A percentile compares a stretch with the other conserved stretches of the same genome.
phyloP scores from a whole-genome alignment of 768 basidiomycete species.

The Panaeolus cyanescens region DNA sequence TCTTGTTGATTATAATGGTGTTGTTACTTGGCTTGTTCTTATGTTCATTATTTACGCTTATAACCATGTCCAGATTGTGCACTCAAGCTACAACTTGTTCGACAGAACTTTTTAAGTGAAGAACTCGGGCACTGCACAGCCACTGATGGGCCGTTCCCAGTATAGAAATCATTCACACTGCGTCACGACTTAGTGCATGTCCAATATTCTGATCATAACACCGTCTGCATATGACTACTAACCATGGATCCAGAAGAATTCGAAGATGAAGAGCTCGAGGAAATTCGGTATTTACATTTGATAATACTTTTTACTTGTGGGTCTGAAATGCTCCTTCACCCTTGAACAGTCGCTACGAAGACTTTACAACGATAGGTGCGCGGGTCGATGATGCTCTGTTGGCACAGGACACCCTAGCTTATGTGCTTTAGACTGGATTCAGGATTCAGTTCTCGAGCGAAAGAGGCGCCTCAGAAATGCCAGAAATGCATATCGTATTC shows the following conservation, averaged over 20 bases:
- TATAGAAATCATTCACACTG: neutral
- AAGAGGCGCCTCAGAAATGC: conserved; percentile 71
- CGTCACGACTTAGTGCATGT: neutral
- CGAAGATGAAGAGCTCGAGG: conserved; percentile 68
- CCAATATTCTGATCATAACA: neutral
- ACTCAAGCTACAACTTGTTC: no score
- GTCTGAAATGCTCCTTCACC: conserved; percentile 13
- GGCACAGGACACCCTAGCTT: conserved; percentile 10
- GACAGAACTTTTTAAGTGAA: no score
- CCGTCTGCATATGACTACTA: neutral
- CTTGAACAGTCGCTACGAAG: conserved; percentile 78
- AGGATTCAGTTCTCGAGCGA: conserved; percentile 90
- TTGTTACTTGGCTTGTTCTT: neutral
- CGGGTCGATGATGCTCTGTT: conserved; percentile 2
- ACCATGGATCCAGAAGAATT: conserved; percentile 49
- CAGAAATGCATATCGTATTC: conserved; percentile 42
- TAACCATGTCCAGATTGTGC: no score
- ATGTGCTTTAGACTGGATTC: conserved; percentile 81
- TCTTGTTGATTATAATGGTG: neutral
- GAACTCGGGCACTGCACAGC: neutral
- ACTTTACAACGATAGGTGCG: conserved; percentile 91
- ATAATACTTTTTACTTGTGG: neutral
- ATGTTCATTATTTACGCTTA: neutral
- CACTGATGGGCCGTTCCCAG: neutral
- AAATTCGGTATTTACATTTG: conserved; percentile 49